Evolutionary conservation across 2,329 filamentous ascomycete genomes (phyloP), one percentile per base, ranked within the genome.

Genomic region (Colletotrichum liriopes): DNA sequence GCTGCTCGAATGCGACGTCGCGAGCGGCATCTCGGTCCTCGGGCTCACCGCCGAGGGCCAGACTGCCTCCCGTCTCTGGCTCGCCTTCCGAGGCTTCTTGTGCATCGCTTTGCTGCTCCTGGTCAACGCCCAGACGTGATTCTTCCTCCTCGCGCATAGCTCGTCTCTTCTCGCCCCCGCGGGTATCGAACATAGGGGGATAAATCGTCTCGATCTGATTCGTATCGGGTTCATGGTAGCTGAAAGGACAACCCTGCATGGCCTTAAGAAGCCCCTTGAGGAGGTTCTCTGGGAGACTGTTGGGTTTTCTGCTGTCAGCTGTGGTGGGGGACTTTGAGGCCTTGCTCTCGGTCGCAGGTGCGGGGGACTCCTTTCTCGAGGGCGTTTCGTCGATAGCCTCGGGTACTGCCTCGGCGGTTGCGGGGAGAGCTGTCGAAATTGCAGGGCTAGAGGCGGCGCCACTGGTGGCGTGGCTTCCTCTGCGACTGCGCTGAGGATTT

Each of bases 41-140:
- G 0, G 96, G 96, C 80, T 98, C 96, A 54, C 96, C 96, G 69
- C 96, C 96, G 23, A 98, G 87, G 71, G 97, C 95, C 70, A 96
- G 86, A 79, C 96, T 98, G 18, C 91, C 90, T 56, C 93, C 94
- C 75, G 93, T 93, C 81, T 96, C 95, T 1, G 91, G 90, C 68
- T 93, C 92, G 69, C 94, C 94, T 74, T 98, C 95, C 0, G 87
- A 87, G 5, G 83, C 79, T 58, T 87, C 86, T 6, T 80, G 79
- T 3, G 79, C 79, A 32, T 88, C 87, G 1, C 80, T 75, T 32
- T 82, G 82, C 39, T 88, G 86, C 70, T 89, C 86, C 26, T 85
- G 84, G 39, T 89, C 86, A 7, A 80, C 82, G 23, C 79, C 81
- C 16, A 86, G 76, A 29, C 86, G 86, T 6, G 84, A 84, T 65